These are phyloP conservation scores for Vigna radiata DNA, from an alignment of 306 rosid genomes.

Conservation along the genomic window DNA sequence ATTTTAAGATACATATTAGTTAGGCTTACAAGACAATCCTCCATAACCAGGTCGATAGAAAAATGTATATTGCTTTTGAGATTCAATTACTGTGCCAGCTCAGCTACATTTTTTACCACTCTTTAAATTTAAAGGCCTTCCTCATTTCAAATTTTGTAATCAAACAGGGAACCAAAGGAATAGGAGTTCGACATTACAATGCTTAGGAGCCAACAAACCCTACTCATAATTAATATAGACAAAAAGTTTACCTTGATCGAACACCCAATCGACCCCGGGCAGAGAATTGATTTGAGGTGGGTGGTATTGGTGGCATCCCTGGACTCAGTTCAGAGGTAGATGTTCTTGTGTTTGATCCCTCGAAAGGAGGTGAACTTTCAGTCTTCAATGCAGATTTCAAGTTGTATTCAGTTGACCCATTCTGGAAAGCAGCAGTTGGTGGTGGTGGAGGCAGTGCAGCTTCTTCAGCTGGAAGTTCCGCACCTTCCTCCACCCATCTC, in stretches of 20 bases:
- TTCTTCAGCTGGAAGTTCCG: conserved; percentile 76
- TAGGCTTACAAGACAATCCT: conserved; percentile 13
- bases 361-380: conserved; percentile 58
- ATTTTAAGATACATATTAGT: conserved; percentile 10
- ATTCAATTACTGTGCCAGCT: not conserved
- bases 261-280: conserved; percentile 80
- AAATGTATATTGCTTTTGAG: conserved; percentile 5
- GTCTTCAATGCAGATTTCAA: conserved; percentile 70
- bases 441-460: conserved; percentile 83
- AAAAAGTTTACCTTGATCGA: conserved; percentile 71
- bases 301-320: conserved; percentile 86
- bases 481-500: conserved; percentile 96
- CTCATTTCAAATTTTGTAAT: conserved; percentile 22
- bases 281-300: conserved; percentile 78
- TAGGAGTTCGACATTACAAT: not conserved
- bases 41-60: not conserved
- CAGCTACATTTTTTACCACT: conserved; percentile 15
- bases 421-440: conserved; percentile 74
- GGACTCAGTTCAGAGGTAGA: conserved; percentile 57
- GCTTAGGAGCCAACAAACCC: not conserved
- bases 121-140: not conserved
- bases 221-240: not conserved
- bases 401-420: conserved; percentile 74
- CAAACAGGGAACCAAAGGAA: not conserved
- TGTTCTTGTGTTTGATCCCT: conserved; percentile 49